Evolutionary conservation across 306 rosid genomes (phyloP), one percentile per base, ranked within the genome.

Genomic region (Heteromeles arbutifolia): DNA sequence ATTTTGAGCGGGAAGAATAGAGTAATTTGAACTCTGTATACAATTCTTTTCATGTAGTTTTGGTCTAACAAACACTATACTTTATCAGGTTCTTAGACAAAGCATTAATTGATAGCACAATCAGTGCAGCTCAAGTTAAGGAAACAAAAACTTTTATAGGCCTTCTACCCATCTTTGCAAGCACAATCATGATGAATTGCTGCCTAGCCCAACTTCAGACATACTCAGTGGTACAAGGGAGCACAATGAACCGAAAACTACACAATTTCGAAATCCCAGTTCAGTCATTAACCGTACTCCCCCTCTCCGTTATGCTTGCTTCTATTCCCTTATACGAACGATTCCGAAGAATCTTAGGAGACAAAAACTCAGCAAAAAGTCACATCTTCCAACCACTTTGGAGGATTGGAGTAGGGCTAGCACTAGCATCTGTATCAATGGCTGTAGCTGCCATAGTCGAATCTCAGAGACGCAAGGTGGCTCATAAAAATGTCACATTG

Each of bases 141-240:
- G 90, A 87, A 80, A 82, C 88, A 78, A 82, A 67, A 74, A 39
- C 83, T 57, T 82, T 84, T 57, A 62, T 82, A 34, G 88, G 85
- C 18, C 77, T 78, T 64, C 69, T 82, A 25, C 73, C 82, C 0
- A 81, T 80, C 18, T 84, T 82, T 65, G 74, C 69, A 28, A 78
- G 80, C 74, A 78, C 90, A 72, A 82, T 82, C 53, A 52, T 78
- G 87, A 70, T 82, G 87, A 75, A 76, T 71, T 80, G 82, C 63
- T 78, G 84, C 58, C 8, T 78, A 28, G 87, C 82, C 31, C 87
- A 81, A 67, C 68, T 80, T 1, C 64, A 72, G 25, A 87, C 86
- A 78, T 74, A 76, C 78, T 76, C 87, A 74, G 84, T 85, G 24
- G 71, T 69, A 29, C 84, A 87, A 57, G 89, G 87, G 17, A 67